A percentile compares a stretch with the other conserved stretches of the same genome.
phyloP scores from a whole-genome alignment of 2,329 filamentous ascomycete species.

The Colletotrichum lupini region DNA sequence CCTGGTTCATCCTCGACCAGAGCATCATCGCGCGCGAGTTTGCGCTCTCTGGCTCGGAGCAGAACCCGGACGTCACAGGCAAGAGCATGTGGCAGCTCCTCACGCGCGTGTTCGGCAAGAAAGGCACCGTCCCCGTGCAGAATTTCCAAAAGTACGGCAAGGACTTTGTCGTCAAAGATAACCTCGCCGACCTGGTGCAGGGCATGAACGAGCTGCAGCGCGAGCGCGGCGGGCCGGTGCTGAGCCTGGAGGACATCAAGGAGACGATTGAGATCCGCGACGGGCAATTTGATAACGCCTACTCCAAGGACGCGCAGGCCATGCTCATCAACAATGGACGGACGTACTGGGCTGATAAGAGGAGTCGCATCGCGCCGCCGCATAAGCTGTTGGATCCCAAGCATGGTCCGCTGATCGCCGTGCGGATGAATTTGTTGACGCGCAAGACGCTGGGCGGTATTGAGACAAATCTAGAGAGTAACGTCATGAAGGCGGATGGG shows the following conservation, averaged over 20 bases:
- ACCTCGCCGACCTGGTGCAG: constrained; percentile 63
- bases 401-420: constrained; percentile 70
- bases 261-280: constrained; percentile 64
- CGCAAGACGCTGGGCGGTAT: constrained; percentile 71
- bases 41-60: constrained; percentile 70
- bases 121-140: constrained; percentile 66
- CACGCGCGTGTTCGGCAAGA: constrained; percentile 60
- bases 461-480: constrained; percentile 67
- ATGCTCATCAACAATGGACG: constrained; percentile 71
- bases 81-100: constrained; percentile 67
- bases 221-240: constrained; percentile 56
- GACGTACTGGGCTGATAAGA: constrained; percentile 64
- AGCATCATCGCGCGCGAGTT: constrained; percentile 71
- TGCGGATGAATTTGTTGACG: constrained; percentile 69
- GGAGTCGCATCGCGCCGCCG: constrained; percentile 62
- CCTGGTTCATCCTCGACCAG: constrained; percentile 71
- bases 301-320: constrained; percentile 69
- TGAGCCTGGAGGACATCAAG: constrained; percentile 57
- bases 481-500: constrained; percentile 63
- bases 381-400: constrained; percentile 64
- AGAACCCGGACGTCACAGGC: constrained; percentile 69
- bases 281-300: constrained; percentile 65
- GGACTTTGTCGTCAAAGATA: constrained; percentile 70
- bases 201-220: constrained; percentile 69
- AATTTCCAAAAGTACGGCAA: constrained; percentile 68